Percentiles rank a stretch among this genome's conserved stretches.
Evolutionary conservation across 345 rosid genomes (phyloP).

Genomic region (Mangifera indica): DNA sequence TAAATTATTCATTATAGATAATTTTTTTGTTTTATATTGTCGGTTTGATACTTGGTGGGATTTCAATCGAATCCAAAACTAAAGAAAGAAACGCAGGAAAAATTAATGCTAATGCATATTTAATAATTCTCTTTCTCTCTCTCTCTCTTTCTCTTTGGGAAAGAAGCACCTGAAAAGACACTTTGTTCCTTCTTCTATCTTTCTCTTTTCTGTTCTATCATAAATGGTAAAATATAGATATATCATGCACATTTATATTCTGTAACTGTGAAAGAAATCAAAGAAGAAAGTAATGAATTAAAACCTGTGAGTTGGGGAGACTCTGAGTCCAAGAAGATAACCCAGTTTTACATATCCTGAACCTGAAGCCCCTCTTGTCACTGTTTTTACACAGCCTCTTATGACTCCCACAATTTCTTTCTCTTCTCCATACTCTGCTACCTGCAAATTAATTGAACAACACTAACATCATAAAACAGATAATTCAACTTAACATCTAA

Average conservation of each 20-base stretch:
- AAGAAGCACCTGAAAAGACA: background rate
- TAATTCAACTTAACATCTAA: background rate
- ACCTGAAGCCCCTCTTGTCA: slow-evolving; percentile 45
- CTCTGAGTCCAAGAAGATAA: slow-evolving; percentile 67
- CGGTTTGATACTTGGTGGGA: background rate
- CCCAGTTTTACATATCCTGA: slow-evolving; percentile 46
- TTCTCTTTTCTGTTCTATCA: no score
- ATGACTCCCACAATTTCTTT: slow-evolving; percentile 59
- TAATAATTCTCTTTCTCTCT: background rate
- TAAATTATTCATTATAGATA: no score
- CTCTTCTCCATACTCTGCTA: slow-evolving; percentile 62
- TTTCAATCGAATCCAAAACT: slow-evolving; percentile 8
- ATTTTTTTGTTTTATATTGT: no score
- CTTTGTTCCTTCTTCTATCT: background rate
- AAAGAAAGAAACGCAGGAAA: slow-evolving; percentile 1
- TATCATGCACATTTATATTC: no score
- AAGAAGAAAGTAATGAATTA: background rate
- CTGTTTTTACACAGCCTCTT: slow-evolving; percentile 66
- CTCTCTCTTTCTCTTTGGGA: background rate
- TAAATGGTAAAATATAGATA: no score
- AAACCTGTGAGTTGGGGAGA: slow-evolving; percentile 66
- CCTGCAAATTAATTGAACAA: slow-evolving; percentile 31
- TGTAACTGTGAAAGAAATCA: background rate
- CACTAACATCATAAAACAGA: background rate
- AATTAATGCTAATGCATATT: background rate